Evolutionary conservation across 192 early-diverging fungal genomes (phyloP), one percentile per base, ranked within the genome.

Genomic region (Coemansia sp.): DNA sequence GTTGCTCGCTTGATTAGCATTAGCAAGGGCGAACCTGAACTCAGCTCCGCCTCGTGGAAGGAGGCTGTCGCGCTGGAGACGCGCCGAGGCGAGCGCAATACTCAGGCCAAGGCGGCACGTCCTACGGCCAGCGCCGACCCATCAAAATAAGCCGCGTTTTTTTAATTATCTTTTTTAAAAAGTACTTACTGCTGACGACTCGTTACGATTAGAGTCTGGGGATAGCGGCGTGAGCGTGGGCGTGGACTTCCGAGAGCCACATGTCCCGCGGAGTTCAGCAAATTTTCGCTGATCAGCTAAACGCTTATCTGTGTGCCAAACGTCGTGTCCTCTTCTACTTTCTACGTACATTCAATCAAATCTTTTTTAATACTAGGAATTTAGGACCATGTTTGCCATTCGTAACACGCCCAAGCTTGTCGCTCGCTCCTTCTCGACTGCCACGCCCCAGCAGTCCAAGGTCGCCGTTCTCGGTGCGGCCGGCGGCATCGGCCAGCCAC

Each of bases 401-500:
- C 79, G 77, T 63, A 64, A 70, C 77, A 63, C 71, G 45, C 64
- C 73, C 68, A 78, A 78, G 71, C 37, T 72, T 50, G 77, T 72
- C 36, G 74, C 70, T 21, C 79, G 84, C 66, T 71, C 76, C 59
- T 85, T 85, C 84, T 85, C 84, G 70, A 85, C 84, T 11, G 70
- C 68, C 46, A 41, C 41, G 27, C 59, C 79, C 45, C 71, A 57
- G 72, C 79, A 73, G 74, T 77, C 84, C 67, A 85, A 85, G 85
- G 91, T 89, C 46, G 83, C 87, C 40, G 89, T 93, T 63, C 86
- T 89, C 63, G 90, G 91, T 72, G 91, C 91, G 57, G 88, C 91
- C 57, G 97, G 97, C 67, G 97, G 97, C 78, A 99, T 99, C 70
- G 97, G 97, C 66, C 97, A 99, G 84, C 95, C 97, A 48, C 89